phyloP scores from a whole-genome alignment of 306 rosid species.

The Casuarina equisetifolia region DNA sequence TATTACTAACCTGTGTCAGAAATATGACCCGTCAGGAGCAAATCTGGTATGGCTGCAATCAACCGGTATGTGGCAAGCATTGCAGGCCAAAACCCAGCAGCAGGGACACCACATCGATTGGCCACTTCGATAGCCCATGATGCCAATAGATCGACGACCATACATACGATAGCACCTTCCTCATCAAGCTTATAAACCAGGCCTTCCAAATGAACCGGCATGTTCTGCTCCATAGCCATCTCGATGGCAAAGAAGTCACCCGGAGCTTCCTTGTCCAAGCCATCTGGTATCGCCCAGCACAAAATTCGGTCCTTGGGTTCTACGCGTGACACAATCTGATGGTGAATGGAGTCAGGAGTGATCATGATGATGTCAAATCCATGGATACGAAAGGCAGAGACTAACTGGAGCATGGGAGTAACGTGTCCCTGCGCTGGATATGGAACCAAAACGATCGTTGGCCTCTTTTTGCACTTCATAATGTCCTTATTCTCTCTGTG shows the following conservation, averaged over 20 bases:
- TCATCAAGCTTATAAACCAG: conserved; percentile 25
- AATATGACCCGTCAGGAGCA: conserved; percentile 48
- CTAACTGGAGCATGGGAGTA: conserved; percentile 77
- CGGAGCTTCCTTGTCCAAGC: conserved; percentile 17
- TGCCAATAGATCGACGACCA: conserved; percentile 74
- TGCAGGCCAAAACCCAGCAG: conserved; percentile 90
- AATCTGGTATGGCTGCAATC: conserved; percentile 53
- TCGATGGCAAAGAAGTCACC: conserved; percentile 72
- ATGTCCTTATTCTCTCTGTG: background rate
- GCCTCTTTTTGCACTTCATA: conserved; percentile 37
- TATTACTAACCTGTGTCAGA: conserved; percentile 57
- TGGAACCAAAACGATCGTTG: conserved; percentile 59
- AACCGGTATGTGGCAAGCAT: conserved; percentile 68
- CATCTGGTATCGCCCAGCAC: conserved; percentile 47
- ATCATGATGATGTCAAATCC: conserved; percentile 52
- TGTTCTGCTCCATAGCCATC: conserved; percentile 55
- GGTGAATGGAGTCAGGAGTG: conserved; percentile 47
- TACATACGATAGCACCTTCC: conserved; percentile 38
- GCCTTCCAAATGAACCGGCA: conserved; percentile 50
- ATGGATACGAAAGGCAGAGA: conserved; percentile 33
- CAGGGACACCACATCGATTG: conserved; percentile 26
- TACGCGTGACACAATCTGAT: conserved; percentile 16
- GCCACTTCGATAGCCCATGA: conserved; percentile 76
- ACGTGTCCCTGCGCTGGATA: conserved; percentile 95
- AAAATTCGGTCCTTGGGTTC: conserved; percentile 8